Base-by-base conservation (phyloP, 768 basidiomycete genomes). In the Galerina marginata region DNA sequence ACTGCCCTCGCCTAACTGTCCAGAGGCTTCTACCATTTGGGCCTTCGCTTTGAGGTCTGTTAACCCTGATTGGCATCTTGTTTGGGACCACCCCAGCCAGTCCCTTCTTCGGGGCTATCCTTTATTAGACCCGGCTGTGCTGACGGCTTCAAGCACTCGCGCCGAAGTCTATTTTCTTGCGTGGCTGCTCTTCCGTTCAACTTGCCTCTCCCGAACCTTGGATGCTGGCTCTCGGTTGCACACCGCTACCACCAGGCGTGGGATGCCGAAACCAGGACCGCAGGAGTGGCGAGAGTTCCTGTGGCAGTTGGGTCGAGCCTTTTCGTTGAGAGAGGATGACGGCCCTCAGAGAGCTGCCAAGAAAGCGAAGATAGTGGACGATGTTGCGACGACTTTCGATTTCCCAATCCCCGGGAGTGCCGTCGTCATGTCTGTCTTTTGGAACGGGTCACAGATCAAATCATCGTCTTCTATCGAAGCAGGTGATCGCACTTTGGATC, bases 261-360 rank as follows among this genome's bases (percentile, higher is more conserved):
- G 49, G 0, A 16, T 20, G 38, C 38, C 23, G 4, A 43, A 25
- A 14, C 60, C 56, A 36, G 14, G 23, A 5, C 38, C 60, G 10
- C 60, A 62, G 54, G 16, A 56, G 15, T 62, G 60, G 60, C 56
- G 29, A 12, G 29, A 55, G n/a, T 56, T 44, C 25, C 23, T 62
- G 1, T 14, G 37, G 11, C 20, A 45, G 26, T 33, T 25, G 1
- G 15, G 16, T 20, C 7, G 5, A 37, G 5, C 26, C 2, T 38
- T n/a, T 15, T 15, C 15, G 0, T 42, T 26, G 9, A 9, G 23
- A 6, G 11, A 29, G 6, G 9, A 12, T 10, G 48, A n/a, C n/a
- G 36, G 10, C n/a, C 23, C 5, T 36, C 16, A 0, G 29, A 33
- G 29, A 7, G 29, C 43, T 33, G 15, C 16, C 36, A 25, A 49